phyloP scores from a whole-genome alignment of 2,329 filamentous ascomycete species.

The Ambrosiella beaveri region DNA sequence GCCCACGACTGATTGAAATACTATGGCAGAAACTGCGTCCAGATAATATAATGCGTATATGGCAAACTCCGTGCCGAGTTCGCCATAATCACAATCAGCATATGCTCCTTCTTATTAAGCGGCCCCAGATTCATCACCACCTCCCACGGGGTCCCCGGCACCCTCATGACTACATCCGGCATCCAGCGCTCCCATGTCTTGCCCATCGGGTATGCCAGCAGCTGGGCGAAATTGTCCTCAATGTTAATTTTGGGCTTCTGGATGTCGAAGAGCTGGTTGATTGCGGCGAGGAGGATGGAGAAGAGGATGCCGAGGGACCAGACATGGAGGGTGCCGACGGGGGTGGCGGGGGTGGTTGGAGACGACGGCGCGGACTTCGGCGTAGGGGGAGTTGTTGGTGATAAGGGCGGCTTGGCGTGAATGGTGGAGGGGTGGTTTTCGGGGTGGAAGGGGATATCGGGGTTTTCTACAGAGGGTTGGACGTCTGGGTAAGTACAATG shows the following conservation, averaged over 20 bases:
- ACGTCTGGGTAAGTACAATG: no score
- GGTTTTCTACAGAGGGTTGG: background rate
- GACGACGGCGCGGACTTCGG: conserved; percentile 36
- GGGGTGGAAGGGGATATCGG: background rate
- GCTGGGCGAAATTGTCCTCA: conserved; percentile 33
- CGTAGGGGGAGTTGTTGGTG: conserved; percentile 36
- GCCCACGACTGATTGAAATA: conserved; percentile 36
- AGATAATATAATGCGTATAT: conserved; percentile 33
- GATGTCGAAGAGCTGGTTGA: conserved; percentile 39
- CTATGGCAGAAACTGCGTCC: conserved; percentile 29
- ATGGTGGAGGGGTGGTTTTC: background rate
- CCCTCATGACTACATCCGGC: conserved; percentile 27
- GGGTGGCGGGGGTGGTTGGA: conserved; percentile 30
- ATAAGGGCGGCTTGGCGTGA: conserved; percentile 29
- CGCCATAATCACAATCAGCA: conserved; percentile 39
- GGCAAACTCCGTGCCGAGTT: conserved; percentile 31
- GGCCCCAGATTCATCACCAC: conserved; percentile 30
- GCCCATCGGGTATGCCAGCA: conserved; percentile 34
- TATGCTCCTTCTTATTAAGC: conserved; percentile 39
- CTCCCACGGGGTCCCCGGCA: conserved; percentile 17
- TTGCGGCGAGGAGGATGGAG: conserved; percentile 26
- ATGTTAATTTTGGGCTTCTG: conserved; percentile 34
- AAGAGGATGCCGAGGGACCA: conserved; percentile 34
- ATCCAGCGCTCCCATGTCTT: conserved; percentile 27
- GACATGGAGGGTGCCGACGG: conserved; percentile 33